phyloP scores from a whole-genome alignment of 345 rosid genomes.

The Turritis glabra region DNA sequence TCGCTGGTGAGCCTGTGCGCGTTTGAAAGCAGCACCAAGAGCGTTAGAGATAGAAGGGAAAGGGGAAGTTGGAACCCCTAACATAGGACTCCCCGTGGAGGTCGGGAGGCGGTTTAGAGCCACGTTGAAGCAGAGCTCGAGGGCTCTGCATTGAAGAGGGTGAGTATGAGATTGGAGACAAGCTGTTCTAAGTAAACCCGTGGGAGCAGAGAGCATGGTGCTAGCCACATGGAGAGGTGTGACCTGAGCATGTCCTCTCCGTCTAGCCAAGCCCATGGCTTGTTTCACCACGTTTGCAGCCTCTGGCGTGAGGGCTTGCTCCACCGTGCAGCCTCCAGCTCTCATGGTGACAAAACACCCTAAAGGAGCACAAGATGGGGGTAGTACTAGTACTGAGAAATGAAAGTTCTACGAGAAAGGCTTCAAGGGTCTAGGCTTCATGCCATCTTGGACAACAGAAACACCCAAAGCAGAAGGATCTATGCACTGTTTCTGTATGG shows the following conservation, averaged over 20 bases:
- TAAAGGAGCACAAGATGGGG: slow-evolving; percentile 13
- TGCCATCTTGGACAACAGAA: slow-evolving; percentile 22
- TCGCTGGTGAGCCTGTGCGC: slow-evolving; percentile 97
- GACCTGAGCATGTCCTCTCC: slow-evolving; percentile 95
- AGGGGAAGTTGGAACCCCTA: slow-evolving; percentile 55
- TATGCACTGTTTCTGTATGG: neutral
- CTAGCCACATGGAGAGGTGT: slow-evolving; percentile 97
- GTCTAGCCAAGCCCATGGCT: slow-evolving; percentile 70
- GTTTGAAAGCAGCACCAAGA: slow-evolving; percentile 92
- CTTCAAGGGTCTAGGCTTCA: slow-evolving; percentile 31
- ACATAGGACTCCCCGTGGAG: slow-evolving; percentile 61
- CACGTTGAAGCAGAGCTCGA: slow-evolving; percentile 97
- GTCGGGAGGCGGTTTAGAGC: slow-evolving; percentile 96
- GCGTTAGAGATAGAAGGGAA: slow-evolving; percentile 89
- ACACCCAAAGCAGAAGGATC: slow-evolving; percentile 19
- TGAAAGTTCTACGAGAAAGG: slow-evolving; percentile 17
- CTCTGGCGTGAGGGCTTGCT: slow-evolving; percentile 77
- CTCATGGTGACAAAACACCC: slow-evolving; percentile 52
- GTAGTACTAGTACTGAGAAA: slow-evolving; percentile 31
- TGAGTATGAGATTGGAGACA: slow-evolving; percentile 95
- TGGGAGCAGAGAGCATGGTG: slow-evolving; percentile 76
- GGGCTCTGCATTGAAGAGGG: slow-evolving; percentile 92
- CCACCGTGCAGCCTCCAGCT: slow-evolving; percentile 84
- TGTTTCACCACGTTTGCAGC: slow-evolving; percentile 77
- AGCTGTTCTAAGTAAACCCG: slow-evolving; percentile 80